Evolutionary conservation across 345 rosid genomes (phyloP).

Genomic region (Aegle marmelos): DNA sequence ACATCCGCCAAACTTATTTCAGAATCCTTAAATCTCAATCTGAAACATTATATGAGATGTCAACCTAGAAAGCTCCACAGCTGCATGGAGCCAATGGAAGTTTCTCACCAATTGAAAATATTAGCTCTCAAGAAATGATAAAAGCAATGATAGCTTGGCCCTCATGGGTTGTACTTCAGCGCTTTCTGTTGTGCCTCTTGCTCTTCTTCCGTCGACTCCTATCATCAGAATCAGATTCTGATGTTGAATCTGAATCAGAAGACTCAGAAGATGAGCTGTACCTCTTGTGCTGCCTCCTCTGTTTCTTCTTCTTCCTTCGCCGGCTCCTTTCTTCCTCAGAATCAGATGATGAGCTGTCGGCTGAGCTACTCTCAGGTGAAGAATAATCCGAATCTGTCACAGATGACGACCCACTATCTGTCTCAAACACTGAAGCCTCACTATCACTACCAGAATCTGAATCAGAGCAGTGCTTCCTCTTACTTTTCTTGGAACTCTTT

Average conservation of each 20-base stretch:
- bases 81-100: background rate
- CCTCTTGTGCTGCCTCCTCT: constrained; percentile 60
- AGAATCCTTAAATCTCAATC: background rate
- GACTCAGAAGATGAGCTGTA: constrained; percentile 79
- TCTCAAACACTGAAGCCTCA: constrained; percentile 89
- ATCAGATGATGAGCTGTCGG: constrained; percentile 67
- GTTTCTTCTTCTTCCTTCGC: constrained; percentile 65
- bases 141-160: background rate
- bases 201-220: constrained; percentile 58
- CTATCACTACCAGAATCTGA: constrained; percentile 71
- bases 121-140: background rate
- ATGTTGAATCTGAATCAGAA: constrained; percentile 56
- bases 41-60: background rate
- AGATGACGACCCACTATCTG: constrained; percentile 62
- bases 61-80: background rate
- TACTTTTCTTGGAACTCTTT: constrained; percentile 66
- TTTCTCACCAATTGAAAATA: background rate
- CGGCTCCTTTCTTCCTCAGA: constrained; percentile 70
- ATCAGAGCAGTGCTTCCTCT: constrained; percentile 71
- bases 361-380: constrained; percentile 61
- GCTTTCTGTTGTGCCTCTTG: constrained; percentile 59
- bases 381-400: constrained; percentile 63
- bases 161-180: constrained; percentile 9
- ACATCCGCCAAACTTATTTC: constrained; percentile 13
- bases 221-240: constrained; percentile 73